Conservation (phyloP, 2,329 filamentous ascomycete genomes). For the Diaporthe velutina region DNA sequence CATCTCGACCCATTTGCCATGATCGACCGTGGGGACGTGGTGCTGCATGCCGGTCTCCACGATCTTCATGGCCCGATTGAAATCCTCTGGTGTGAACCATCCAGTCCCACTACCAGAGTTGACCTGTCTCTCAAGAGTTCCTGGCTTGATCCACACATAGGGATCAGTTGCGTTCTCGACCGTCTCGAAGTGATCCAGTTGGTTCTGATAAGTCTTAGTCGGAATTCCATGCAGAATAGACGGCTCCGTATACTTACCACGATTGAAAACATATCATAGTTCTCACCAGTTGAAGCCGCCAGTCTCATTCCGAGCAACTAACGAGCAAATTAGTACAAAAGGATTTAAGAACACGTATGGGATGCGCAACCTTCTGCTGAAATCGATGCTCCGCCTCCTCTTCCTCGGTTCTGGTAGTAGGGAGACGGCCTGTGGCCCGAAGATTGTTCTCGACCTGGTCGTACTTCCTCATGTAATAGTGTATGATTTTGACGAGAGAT, state of each 20-base stretch:
- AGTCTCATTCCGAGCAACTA: neutral
- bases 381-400: neutral
- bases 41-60: neutral
- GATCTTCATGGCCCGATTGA: constrained; percentile 15
- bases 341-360: too few relatives aligned
- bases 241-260: neutral
- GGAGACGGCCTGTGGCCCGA: neutral
- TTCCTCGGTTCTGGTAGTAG: neutral
- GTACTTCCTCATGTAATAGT: constrained; percentile 6
- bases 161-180: neutral
- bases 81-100: constrained; percentile 10
- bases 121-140: constrained; percentile 7
- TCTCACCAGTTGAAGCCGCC: constrained; percentile 6
- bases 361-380: constrained; percentile 14
- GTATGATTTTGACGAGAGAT: neutral
- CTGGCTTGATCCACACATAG: neutral
- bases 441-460: neutral
- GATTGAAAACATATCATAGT: neutral
- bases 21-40: constrained; percentile 1
- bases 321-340: neutral
- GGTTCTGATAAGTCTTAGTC: neutral
- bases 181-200: neutral
- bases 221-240: neutral
- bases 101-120: constrained; percentile 12
- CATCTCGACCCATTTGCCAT: neutral